Conservation (phyloP, 1,284 basidiomycete genomes). For the Leucoagaricus sp. region DNA sequence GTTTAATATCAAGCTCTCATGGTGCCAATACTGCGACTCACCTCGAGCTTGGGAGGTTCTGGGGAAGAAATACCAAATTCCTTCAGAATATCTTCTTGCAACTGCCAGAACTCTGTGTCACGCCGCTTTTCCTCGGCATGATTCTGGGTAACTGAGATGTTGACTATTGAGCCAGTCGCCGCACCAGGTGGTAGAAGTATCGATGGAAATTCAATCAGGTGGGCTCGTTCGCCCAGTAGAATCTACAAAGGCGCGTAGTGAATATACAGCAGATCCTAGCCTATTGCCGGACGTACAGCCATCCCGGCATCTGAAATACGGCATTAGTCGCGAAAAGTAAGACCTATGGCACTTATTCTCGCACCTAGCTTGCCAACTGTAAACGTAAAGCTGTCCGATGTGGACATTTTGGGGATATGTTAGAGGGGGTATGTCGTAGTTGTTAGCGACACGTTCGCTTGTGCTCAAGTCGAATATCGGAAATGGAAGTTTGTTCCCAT, state of each 20-base stretch:
- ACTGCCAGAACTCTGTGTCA: conserved; percentile 76
- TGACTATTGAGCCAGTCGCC: conserved; percentile 93
- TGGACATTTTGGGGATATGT: conserved; percentile 11
- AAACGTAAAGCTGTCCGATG: conserved; percentile 48
- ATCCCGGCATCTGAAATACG: conserved; percentile 15
- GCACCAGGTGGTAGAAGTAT: conserved; percentile 88
- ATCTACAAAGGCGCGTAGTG: conserved; percentile 53
- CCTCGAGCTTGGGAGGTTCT: conserved; percentile 70
- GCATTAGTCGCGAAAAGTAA: not conserved
- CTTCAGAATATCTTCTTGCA: conserved; percentile 80
- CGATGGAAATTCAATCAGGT: conserved; percentile 95
- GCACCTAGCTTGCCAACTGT: conserved; percentile 53
- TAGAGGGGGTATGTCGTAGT: not conserved
- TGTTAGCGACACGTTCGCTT: not conserved
- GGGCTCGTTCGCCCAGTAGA: conserved; percentile 87
- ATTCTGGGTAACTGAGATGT: conserved; percentile 91
- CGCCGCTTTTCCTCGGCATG: conserved; percentile 78
- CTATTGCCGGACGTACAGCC: conserved; percentile 13
- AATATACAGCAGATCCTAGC: not conserved
- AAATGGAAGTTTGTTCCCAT: conserved; percentile 10
- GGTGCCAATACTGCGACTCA: conserved; percentile 32
- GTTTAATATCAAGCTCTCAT: not conserved
- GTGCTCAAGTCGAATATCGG: not conserved
- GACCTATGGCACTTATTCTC: conserved; percentile 14
- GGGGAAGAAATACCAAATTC: conserved; percentile 75